Percentiles rank a stretch among this genome's conserved stretches.
phyloP scores from a whole-genome alignment of 768 basidiomycete genomes.

The Mycena alexandri region DNA sequence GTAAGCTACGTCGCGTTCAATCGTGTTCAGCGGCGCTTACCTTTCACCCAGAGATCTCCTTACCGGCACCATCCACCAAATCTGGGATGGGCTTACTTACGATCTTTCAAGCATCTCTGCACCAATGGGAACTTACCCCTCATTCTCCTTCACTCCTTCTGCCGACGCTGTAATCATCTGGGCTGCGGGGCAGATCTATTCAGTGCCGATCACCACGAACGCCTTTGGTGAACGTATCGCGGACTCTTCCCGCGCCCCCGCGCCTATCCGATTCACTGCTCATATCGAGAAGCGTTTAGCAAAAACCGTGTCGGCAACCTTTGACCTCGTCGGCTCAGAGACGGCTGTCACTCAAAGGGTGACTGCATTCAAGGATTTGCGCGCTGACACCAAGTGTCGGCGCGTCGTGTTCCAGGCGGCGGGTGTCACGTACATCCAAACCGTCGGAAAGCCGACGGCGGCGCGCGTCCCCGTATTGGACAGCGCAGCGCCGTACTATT shows the following conservation, averaged over 20 bases:
- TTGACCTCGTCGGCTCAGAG: conserved; percentile 67
- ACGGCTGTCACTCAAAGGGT: conserved; percentile 67
- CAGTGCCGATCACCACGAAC: conserved; percentile 69
- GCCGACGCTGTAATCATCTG: conserved; percentile 76
- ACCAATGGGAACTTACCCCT: conserved; percentile 86
- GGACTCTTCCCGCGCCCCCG: conserved; percentile 52
- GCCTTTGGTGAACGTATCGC: conserved; percentile 64
- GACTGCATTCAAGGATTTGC: conserved; percentile 71
- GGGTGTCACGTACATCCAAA: conserved; percentile 67
- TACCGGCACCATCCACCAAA: conserved; percentile 73
- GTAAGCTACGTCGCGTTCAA: conserved; percentile 51
- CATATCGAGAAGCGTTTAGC: conserved; percentile 75
- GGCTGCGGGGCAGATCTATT: conserved; percentile 79
- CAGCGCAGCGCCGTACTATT: conserved; percentile 67
- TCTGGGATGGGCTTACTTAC: conserved; percentile 79
- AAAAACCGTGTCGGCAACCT: conserved; percentile 64
- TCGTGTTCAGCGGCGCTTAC: neutral
- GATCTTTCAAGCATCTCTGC: conserved; percentile 74
- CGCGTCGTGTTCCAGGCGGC: conserved; percentile 77
- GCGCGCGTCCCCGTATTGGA: conserved; percentile 63
- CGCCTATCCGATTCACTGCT: conserved; percentile 69
- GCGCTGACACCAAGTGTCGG: conserved; percentile 65
- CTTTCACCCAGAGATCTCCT: conserved; percentile 64
- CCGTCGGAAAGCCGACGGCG: conserved; percentile 49
- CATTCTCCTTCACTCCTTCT: conserved; percentile 75